Evolutionary conservation across 2,329 filamentous ascomycete genomes (phyloP).

Genomic region (Phialocephala sp.): DNA sequence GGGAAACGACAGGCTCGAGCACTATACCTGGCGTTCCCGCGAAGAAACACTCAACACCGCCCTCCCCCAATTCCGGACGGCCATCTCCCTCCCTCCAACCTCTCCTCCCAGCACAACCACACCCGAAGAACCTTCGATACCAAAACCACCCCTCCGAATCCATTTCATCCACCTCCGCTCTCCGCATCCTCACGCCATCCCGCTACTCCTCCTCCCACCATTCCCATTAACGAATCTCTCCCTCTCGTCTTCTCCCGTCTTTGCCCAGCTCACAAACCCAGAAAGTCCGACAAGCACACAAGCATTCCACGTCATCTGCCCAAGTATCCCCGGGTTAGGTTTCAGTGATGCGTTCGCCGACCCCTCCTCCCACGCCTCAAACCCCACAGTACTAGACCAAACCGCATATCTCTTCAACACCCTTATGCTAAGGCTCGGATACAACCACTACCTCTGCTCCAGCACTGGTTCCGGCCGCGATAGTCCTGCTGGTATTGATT

Average conservation of each 20-base stretch:
- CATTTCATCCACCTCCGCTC: constrained; percentile 70
- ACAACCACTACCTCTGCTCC: constrained; percentile 62
- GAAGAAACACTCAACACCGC: constrained; percentile 62
- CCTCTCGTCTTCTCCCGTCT: constrained; percentile 53
- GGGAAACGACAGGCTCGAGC: constrained; percentile 59
- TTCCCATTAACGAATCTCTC: constrained; percentile 71
- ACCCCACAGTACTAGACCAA: constrained; percentile 48
- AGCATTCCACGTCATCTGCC: constrained; percentile 70
- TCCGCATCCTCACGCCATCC: constrained; percentile 58
- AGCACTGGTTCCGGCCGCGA: constrained; percentile 56
- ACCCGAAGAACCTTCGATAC: neutral
- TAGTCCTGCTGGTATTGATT: constrained; percentile 57
- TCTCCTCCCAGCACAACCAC: constrained; percentile 7
- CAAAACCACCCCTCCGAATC: constrained; percentile 52
- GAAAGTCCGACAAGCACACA: constrained; percentile 50
- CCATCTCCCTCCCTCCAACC: constrained; percentile 20
- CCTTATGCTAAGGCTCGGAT: constrained; percentile 66
- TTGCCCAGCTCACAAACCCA: constrained; percentile 60
- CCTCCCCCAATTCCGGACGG: constrained; percentile 68
- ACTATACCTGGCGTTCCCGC: constrained; percentile 67
- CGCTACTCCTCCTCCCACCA: constrained; percentile 67
- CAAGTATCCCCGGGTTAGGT: constrained; percentile 68
- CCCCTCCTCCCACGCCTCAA: neutral
- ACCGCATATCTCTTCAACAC: constrained; percentile 61
- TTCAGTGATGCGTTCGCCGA: constrained; percentile 66